These are phyloP conservation scores for Trametopsis cervina DNA, from an alignment of 768 basidiomycete species.

Conservation along the genomic window DNA sequence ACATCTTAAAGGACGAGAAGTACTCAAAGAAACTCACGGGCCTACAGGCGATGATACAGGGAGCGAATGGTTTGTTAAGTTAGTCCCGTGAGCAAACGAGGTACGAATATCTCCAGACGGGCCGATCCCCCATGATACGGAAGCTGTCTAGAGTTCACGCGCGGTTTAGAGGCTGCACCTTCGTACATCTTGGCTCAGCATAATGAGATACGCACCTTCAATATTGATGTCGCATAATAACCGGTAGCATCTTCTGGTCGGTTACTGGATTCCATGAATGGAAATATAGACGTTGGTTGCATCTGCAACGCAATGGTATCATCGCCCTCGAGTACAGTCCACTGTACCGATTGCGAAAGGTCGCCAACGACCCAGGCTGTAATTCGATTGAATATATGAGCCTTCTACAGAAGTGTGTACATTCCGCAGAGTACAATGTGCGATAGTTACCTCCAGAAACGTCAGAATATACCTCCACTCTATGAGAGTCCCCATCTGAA, in stretches of 20 bases:
- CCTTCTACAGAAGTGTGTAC: no score
- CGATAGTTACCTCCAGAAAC: slow-evolving; percentile 16
- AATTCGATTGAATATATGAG: not conserved
- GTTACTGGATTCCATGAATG: not conserved
- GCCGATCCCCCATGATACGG: not conserved
- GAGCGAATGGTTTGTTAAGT: not conserved
- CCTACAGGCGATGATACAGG: not conserved
- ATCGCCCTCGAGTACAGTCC: not conserved
- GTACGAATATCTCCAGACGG: not conserved
- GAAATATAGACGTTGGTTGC: not conserved
- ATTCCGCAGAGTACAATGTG: not conserved
- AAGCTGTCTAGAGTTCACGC: no score
- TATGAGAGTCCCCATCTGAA: slow-evolving; percentile 15
- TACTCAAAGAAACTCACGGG: not conserved
- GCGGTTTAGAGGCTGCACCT: no score
- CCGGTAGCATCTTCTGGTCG: not conserved
- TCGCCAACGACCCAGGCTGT: not conserved
- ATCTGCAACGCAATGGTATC: not conserved
- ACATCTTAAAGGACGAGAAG: not conserved
- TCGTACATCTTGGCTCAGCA: no score
- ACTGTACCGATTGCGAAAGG: not conserved
- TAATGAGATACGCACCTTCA: no score
- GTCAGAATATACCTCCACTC: slow-evolving; percentile 21
- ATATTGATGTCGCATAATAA: not conserved
- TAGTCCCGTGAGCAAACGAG: not conserved